Percentiles rank a stretch among this genome's conserved stretches.
Conservation (phyloP, 306 rosid genomes). For the Morella rubra region DNA sequence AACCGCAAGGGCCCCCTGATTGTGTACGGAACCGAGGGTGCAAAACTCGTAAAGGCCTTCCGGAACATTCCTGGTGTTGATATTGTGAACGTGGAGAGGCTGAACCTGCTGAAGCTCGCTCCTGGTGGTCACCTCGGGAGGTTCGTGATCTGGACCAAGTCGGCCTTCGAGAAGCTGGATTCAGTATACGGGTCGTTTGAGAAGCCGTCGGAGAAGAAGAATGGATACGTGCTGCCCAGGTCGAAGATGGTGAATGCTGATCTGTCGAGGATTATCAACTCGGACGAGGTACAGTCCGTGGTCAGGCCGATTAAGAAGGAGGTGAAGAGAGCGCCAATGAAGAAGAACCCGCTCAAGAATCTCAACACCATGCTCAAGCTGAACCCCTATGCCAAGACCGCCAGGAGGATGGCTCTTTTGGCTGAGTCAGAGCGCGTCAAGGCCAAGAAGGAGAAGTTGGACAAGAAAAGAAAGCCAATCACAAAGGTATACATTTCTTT, state of each 20-base stretch:
- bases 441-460: conserved; percentile 43
- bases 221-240: conserved; percentile 63
- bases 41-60: conserved; percentile 77
- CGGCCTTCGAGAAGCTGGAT: conserved; percentile 82
- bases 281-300: conserved; percentile 77
- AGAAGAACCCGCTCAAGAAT: conserved; percentile 82
- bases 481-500: conserved; percentile 27
- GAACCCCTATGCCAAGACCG: conserved; percentile 52
- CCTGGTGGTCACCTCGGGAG: conserved; percentile 91
- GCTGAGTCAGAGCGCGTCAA: conserved; percentile 40
- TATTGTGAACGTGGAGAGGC: conserved; percentile 66
- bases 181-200: conserved; percentile 82
- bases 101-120: conserved; percentile 65
- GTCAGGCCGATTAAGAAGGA: conserved; percentile 72
- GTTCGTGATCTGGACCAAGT: conserved; percentile 78
- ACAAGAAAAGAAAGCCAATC: conserved; percentile 34
- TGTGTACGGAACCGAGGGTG: conserved; percentile 75
- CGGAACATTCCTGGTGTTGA: conserved; percentile 76
- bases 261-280: conserved; percentile 74
- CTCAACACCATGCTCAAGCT: conserved; percentile 63
- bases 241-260: conserved; percentile 75
- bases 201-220: conserved; percentile 69
- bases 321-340: conserved; percentile 52
- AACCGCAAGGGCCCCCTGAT: conserved; percentile 68
- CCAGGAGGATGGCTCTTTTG: conserved; percentile 44